phyloP scores from a whole-genome alignment of 1,284 basidiomycete species.

The Sanghuangporus baumii region DNA sequence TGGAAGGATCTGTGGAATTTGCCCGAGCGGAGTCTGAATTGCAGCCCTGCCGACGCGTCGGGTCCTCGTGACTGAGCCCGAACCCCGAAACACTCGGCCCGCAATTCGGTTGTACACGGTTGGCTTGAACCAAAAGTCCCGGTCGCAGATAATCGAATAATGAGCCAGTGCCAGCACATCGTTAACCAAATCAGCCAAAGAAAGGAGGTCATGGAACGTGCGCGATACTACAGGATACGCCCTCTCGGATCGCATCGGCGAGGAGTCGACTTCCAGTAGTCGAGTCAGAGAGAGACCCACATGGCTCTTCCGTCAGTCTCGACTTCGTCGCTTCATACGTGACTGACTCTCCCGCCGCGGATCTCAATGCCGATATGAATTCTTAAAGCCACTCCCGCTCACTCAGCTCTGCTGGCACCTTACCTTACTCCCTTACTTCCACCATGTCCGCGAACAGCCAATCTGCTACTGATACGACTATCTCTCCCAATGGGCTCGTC shows the following conservation, averaged over 20 bases:
- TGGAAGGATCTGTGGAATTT: no score
- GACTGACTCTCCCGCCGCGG: not conserved
- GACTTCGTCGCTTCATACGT: not conserved
- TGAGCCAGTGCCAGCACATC: not conserved
- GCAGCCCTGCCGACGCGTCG: not conserved
- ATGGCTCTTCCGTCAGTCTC: not conserved
- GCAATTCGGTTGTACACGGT: no score
- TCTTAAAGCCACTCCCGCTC: not conserved
- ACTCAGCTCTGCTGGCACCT: not conserved
- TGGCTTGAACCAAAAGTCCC: no score
- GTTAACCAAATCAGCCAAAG: not conserved
- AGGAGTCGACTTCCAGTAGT: not conserved
- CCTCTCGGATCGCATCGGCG: not conserved
- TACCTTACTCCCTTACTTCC: not conserved
- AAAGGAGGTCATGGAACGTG: not conserved
- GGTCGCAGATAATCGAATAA: not conserved
- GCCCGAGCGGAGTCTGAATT: no score
- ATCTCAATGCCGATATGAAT: not conserved
- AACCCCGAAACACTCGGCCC: no score
- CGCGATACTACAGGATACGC: not conserved
- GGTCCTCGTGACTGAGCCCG: no score
- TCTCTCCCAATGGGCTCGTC: conserved; percentile 49
- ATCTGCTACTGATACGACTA: not conserved
- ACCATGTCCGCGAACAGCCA: not conserved
- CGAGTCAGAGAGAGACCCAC: no score